phyloP scores from a whole-genome alignment of 305 asterid species.

The Striga hermonthica region DNA sequence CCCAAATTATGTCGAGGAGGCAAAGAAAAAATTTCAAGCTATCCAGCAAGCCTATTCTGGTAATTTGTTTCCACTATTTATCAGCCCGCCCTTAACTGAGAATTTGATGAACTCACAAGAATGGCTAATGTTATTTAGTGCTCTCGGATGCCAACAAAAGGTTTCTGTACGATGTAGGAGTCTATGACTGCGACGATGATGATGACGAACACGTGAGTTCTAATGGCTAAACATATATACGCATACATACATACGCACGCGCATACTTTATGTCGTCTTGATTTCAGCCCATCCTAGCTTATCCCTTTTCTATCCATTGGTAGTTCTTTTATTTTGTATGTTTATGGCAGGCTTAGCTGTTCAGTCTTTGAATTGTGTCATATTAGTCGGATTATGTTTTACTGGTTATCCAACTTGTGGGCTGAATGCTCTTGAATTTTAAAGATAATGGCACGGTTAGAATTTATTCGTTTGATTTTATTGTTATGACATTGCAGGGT shows the following conservation, averaged over 20 bases:
- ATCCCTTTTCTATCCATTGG: too few species aligned
- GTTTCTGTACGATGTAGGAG: slow-evolving; percentile 81
- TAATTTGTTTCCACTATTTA: slow-evolving; percentile 26
- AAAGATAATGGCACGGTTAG: too few species aligned
- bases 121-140: slow-evolving; percentile 42
- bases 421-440: too few species aligned
- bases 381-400: too few species aligned
- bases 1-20: slow-evolving; percentile 53
- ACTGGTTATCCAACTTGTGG: too few species aligned
- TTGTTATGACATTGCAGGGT: slow-evolving; percentile 45
- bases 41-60: slow-evolving; percentile 92
- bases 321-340: too few species aligned
- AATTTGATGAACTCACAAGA: slow-evolving; percentile 32
- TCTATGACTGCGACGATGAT: slow-evolving; percentile 69
- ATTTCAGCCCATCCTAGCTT: not conserved
- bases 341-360: too few species aligned
- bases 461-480: too few species aligned
- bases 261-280: not conserved
- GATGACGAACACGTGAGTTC: slow-evolving; percentile 63
- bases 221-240: not conserved
- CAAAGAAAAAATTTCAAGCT: slow-evolving; percentile 72
- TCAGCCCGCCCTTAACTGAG: slow-evolving; percentile 4
- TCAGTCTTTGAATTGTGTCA: too few species aligned
- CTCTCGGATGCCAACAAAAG: slow-evolving; percentile 73
- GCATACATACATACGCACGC: slow-evolving; percentile 5